These are phyloP conservation scores for Scheffersomyces amazonensis DNA, from an alignment of 805 yeast species.

Conservation along the genomic window DNA sequence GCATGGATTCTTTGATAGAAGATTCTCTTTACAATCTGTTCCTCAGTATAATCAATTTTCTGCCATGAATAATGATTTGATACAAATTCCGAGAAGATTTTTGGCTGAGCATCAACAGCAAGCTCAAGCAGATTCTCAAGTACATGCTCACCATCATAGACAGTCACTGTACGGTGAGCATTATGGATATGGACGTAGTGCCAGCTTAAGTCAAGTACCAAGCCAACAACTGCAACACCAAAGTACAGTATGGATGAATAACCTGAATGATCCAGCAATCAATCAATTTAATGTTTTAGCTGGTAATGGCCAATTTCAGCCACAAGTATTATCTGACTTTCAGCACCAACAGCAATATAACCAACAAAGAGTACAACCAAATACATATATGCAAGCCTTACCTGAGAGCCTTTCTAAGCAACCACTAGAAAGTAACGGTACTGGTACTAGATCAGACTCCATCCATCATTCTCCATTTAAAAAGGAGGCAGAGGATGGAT, in stretches of 20 bases:
- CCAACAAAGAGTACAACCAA: background rate
- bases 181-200: background rate
- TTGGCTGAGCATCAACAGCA: slow-evolving; percentile 1
- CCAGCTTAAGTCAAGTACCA: slow-evolving; percentile 1
- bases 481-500: background rate
- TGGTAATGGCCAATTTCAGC: slow-evolving; percentile 1
- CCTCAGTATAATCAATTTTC: background rate
- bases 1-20: background rate
- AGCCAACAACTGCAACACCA: background rate
- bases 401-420: slow-evolving; percentile 4
- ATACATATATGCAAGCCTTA: too few species aligned
- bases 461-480: background rate
- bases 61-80: slow-evolving; percentile 1
- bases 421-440: too few species aligned
- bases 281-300: slow-evolving; percentile 2
- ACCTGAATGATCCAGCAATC: slow-evolving; percentile 3
- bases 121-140: background rate
- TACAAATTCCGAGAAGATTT: slow-evolving; percentile 2
- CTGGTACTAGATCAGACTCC: background rate
- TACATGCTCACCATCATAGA: background rate
- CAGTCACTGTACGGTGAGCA: background rate
- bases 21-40: background rate
- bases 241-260: slow-evolving; percentile 3
- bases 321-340: slow-evolving; percentile 1
- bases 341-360: slow-evolving; percentile 1